phyloP scores from a whole-genome alignment of 345 rosid genomes.

The Pistacia atlantica region DNA sequence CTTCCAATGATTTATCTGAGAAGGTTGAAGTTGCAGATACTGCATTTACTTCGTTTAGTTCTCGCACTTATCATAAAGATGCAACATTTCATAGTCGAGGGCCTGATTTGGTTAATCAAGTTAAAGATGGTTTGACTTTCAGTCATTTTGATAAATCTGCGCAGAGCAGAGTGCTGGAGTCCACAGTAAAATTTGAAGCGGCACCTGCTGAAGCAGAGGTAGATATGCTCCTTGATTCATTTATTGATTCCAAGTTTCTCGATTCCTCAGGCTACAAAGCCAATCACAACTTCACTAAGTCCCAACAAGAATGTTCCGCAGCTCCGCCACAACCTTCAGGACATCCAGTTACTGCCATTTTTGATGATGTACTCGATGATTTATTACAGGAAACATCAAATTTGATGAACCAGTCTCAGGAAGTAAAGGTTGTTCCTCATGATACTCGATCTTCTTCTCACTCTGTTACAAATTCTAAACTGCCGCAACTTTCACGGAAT shows the following conservation, averaged over 20 bases:
- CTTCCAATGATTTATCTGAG: constrained; percentile 24
- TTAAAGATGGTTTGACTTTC: constrained; percentile 20
- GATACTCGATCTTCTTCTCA: constrained; percentile 30
- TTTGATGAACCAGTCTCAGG: constrained; percentile 25
- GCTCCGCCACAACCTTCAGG: constrained; percentile 18
- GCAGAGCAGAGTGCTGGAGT: constrained; percentile 15
- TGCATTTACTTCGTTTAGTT: constrained; percentile 9
- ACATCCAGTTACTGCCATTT: constrained; percentile 18
- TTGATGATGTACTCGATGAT: constrained; percentile 58
- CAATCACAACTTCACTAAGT: constrained; percentile 1
- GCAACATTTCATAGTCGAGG: constrained; percentile 15
- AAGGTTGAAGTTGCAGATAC: constrained; percentile 12
- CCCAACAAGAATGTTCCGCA: constrained; percentile 11
- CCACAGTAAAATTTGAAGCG: constrained; percentile 32
- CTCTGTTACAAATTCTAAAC: constrained; percentile 41
- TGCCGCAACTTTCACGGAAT: not conserved
- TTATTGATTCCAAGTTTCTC: constrained; percentile 32
- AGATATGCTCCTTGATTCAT: constrained; percentile 67
- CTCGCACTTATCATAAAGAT: constrained; percentile 11
- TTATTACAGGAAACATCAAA: constrained; percentile 56
- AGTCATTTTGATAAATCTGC: constrained; percentile 14
- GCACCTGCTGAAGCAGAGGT: constrained; percentile 61
- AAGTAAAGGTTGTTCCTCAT: constrained; percentile 15
- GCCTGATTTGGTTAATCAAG: constrained; percentile 22
- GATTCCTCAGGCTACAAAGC: constrained; percentile 26